Conservation (phyloP, 805 yeast genomes). For the Nakazawaea molendinolei region DNA sequence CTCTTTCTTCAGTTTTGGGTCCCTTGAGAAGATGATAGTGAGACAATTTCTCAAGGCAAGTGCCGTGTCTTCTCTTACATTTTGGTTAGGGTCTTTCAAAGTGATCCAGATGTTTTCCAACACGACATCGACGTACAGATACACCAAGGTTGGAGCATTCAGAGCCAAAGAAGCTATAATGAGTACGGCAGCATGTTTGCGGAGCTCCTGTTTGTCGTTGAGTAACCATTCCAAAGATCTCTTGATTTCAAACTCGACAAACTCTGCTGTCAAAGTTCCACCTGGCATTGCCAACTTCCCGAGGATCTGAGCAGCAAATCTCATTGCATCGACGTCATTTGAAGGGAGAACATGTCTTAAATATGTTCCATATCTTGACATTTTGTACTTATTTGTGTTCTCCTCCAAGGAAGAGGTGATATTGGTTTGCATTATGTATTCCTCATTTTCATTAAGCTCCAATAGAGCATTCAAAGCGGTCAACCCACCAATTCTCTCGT, state of each 20-base stretch:
- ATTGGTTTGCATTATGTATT: conserved; percentile 28
- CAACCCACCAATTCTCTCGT: conserved; percentile 82
- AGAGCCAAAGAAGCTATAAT: conserved; percentile 78
- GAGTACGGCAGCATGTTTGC: conserved; percentile 87
- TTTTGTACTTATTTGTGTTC: conserved; percentile 60
- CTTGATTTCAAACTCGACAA: conserved; percentile 88
- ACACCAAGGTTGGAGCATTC: conserved; percentile 79
- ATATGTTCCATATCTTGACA: conserved; percentile 88
- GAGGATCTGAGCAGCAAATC: conserved; percentile 76
- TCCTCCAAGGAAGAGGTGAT: conserved; percentile 45
- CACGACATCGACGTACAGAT: conserved; percentile 70
- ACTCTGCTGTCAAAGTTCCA: conserved; percentile 82
- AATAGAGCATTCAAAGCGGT: conserved; percentile 85
- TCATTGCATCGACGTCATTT: conserved; percentile 78
- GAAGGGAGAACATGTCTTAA: conserved; percentile 74
- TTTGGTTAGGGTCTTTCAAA: conserved; percentile 67
- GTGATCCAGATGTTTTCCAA: conserved; percentile 85
- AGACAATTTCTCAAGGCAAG: conserved; percentile 71
- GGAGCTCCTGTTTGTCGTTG: conserved; percentile 75
- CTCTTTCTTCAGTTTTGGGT: conserved; percentile 55
- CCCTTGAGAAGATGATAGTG: conserved; percentile 74
- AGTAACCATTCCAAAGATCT: conserved; percentile 88
- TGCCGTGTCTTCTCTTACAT: conserved; percentile 80
- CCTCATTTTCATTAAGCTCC: conserved; percentile 70
- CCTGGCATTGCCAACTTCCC: conserved; percentile 90